Conservation (phyloP, 192 early-diverging fungal species). For the Allomyces macrogynus region DNA sequence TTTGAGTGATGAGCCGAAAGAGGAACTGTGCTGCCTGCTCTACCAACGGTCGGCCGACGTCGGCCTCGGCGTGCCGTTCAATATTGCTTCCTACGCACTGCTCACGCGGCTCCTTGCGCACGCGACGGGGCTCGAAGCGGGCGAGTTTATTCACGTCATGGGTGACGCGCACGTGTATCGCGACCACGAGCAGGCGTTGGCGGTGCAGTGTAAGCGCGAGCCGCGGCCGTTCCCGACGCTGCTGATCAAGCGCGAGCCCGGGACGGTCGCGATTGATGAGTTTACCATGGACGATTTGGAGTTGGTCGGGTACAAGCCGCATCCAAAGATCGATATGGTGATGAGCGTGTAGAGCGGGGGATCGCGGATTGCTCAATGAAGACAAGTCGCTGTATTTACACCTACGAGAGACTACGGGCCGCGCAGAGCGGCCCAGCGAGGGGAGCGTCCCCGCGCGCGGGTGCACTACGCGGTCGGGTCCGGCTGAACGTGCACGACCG, state of each 20-base stretch:
- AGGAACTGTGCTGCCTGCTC: conserved; percentile 66
- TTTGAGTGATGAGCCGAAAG: conserved; percentile 14
- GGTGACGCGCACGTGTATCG: conserved; percentile 90
- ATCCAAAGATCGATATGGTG: conserved; percentile 73
- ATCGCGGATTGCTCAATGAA: no score
- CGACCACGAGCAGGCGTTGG: conserved; percentile 74
- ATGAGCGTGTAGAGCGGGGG: conserved; percentile 60
- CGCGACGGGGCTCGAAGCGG: conserved; percentile 59
- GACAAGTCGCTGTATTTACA: no score
- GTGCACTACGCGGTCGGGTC: no score
- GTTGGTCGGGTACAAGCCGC: conserved; percentile 62
- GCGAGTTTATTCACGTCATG: conserved; percentile 77
- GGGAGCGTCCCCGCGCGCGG: no score
- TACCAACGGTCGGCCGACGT: conserved; percentile 93
- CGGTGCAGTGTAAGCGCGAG: conserved; percentile 49
- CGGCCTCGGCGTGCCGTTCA: conserved; percentile 94
- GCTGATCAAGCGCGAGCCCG: conserved; percentile 27
- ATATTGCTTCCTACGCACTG: conserved; percentile 90
- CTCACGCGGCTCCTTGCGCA: conserved; percentile 78
- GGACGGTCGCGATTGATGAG: conserved; percentile 30
- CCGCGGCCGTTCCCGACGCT: conserved; percentile 71
- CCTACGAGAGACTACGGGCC: no score
- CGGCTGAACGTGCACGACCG: not conserved
- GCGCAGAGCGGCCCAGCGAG: no score
- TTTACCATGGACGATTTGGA: conserved; percentile 64